Base-by-base conservation (phyloP, 352 stramenopile species). In the Globisporangium paroecandrum region DNA sequence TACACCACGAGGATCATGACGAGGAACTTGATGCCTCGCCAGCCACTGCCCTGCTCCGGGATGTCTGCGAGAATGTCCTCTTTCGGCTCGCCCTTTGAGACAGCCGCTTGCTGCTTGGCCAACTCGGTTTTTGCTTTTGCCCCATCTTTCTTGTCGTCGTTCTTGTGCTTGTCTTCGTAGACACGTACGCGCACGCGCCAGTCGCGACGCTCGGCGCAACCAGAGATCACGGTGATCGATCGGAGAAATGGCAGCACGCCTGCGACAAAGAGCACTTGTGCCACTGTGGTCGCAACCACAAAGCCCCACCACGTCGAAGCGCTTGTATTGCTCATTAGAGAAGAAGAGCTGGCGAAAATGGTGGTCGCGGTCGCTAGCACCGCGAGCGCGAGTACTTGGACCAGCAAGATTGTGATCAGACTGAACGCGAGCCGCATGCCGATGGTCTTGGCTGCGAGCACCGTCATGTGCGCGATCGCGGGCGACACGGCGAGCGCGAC, bases 401-500 rank as follows among this genome's bases (percentile, higher is more conserved):
- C 58, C 34, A 77, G 20, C n/a, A 86, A n/a, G 13, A 87, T 57
- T 2, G 75, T 66, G 29, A 63, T 60, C 18, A 89, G 8, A 6
- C 71, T 82, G 53, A 91, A 87, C 10, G 86, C 86, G 4, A 90
- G 49, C 0, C 84, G 82, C 75, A 92, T 89, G 41, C 86, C 84
- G 6, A 73, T 75, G 0, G 85, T 91, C 41, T 72, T 66, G 24
- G 65, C 86, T 20, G 72, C 74, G 32, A 89, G 66, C n/a, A 76
- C 68, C 8, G 87, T 55, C 47, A 93, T 56, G 53, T 91, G 80
- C 4, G 78, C 79, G 36, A 95, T 82, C 3, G 88, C 80, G 2
- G 89, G 89, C 5, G 80, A 84, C 4, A 95, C 74, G 0, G 79
- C 76, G 3, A 97, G 71, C n/a, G 84, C 77, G 34, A 97, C 77